These are phyloP conservation scores for Daedaleopsis sinensis DNA, from an alignment of 768 basidiomycete species.

Conservation along the genomic window DNA sequence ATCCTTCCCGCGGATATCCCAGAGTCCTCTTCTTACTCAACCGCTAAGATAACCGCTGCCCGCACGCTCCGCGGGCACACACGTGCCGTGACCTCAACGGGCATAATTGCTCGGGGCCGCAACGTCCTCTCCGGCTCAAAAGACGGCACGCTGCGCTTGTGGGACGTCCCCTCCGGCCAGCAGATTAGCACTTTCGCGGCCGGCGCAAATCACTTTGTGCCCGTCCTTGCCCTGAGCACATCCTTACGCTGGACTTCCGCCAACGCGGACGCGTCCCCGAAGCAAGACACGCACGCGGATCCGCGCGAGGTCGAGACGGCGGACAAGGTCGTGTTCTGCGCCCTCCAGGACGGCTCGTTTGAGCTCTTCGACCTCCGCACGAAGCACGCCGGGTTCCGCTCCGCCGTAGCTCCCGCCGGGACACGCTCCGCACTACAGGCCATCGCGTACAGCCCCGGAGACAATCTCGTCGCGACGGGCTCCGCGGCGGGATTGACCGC, in stretches of 20 bases:
- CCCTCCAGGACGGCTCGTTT: constrained; percentile 57
- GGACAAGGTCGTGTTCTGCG: constrained; percentile 55
- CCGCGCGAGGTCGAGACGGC: constrained; percentile 48
- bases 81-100: constrained; percentile 61
- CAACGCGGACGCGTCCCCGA: constrained; percentile 20
- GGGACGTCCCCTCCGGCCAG: constrained; percentile 66
- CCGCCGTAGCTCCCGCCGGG: constrained; percentile 25
- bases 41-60: constrained; percentile 46
- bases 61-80: constrained; percentile 70
- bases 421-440: constrained; percentile 42
- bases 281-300: constrained; percentile 20
- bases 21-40: constrained; percentile 22
- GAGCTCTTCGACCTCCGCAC: constrained; percentile 57
- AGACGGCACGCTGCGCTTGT: constrained; percentile 70
- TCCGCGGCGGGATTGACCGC: constrained; percentile 55
- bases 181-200: constrained; percentile 46
- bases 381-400: constrained; percentile 33
- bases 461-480: constrained; percentile 59
- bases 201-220: constrained; percentile 39
- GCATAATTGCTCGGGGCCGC: constrained; percentile 66
- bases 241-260: constrained; percentile 40
- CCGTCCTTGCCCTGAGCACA: constrained; percentile 48
- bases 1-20: constrained; percentile 63
- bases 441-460: constrained; percentile 45
- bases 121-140: constrained; percentile 68